A percentile compares a stretch with the other conserved stretches of the same genome.
Evolutionary conservation across 169 alveolate genomes (phyloP).

Genomic region (Cryptosporidium ubiquitum): DNA sequence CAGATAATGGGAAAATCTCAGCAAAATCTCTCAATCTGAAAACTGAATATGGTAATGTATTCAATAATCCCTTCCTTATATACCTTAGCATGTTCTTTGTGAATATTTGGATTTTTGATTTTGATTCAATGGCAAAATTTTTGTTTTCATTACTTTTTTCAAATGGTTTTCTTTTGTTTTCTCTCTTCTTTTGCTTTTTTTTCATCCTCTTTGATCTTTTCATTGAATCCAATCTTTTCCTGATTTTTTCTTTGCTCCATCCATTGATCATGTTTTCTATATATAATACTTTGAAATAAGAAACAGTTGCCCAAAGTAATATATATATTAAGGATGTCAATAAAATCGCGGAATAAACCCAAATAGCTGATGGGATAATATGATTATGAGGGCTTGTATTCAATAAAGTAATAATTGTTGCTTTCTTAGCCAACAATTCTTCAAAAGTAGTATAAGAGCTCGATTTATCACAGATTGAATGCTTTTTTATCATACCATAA

Average conservation of each 20-base stretch:
- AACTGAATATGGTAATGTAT: constrained; percentile 19
- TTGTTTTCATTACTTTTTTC: background rate
- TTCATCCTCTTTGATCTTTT: background rate
- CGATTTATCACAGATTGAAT: constrained; percentile 14
- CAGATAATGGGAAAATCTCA: constrained; percentile 30
- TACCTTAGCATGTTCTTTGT: background rate
- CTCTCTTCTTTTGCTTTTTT: background rate
- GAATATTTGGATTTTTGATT: background rate
- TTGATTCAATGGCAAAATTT: background rate
- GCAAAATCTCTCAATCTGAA: constrained; percentile 45
- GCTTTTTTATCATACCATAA: background rate
- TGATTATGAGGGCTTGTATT: constrained; percentile 38
- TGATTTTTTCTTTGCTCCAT: constrained; percentile 16
- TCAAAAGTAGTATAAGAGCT: constrained; percentile 56
- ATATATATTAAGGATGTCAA: constrained; percentile 2
- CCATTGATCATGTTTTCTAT: constrained; percentile 28
- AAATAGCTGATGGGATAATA: constrained; percentile 40
- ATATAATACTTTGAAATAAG: constrained; percentile 21
- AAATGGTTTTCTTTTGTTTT: background rate
- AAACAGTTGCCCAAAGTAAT: constrained; percentile 14
- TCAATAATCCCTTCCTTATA: background rate
- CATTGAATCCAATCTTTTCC: background rate
- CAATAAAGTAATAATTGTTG: constrained; percentile 20
- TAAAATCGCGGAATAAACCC: constrained; percentile 2
- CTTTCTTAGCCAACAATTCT: constrained; percentile 51